Conservation (phyloP, 2,329 filamentous ascomycete genomes). For the Cordyceps tenuipes region DNA sequence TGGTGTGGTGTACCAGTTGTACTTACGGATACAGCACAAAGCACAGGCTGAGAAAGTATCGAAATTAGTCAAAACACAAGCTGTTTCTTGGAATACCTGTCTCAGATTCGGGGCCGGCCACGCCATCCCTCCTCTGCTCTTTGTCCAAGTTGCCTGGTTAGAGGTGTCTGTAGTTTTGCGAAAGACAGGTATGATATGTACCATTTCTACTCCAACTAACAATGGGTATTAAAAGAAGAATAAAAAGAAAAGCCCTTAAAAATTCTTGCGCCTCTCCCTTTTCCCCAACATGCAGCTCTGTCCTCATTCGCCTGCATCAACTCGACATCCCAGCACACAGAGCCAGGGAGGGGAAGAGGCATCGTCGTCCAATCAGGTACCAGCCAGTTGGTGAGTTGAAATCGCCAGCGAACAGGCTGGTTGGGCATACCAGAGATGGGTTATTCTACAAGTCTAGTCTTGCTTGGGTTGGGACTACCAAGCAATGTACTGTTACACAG, state of each 20-base stretch:
- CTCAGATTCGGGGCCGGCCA: neutral
- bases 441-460: no score
- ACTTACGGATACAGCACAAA: no score
- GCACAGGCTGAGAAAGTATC: no score
- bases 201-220: neutral
- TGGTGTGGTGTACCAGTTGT: neutral
- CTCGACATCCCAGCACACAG: neutral
- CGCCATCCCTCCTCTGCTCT: slow-evolving; percentile 2
- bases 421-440: no score
- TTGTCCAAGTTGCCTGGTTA: neutral
- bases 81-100: neutral
- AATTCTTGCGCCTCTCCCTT: neutral
- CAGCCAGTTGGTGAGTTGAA: neutral
- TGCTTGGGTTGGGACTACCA: neutral
- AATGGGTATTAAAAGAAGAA: no score
- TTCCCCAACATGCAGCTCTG: neutral
- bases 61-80: no score
- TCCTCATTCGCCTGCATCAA: neutral
- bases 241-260: neutral
- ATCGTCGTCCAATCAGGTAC: slow-evolving; percentile 5
- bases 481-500: neutral
- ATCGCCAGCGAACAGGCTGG: neutral
- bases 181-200: neutral
- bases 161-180: neutral
- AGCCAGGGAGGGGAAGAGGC: neutral